phyloP scores from a whole-genome alignment of 441 rosid genomes.

The Erysimum cheiri region DNA sequence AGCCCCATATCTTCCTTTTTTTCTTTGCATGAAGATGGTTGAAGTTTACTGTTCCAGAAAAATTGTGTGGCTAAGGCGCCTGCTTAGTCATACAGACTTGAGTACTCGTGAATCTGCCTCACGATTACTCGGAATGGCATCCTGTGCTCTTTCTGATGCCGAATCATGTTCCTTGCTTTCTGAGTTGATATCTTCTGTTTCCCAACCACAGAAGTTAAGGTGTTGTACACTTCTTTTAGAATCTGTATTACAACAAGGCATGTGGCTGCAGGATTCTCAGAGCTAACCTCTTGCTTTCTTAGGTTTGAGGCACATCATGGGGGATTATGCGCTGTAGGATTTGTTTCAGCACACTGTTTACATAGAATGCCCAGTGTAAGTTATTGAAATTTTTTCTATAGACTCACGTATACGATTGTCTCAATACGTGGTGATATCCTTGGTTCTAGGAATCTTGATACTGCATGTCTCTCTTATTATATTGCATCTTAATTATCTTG shows the following conservation, averaged over 20 bases:
- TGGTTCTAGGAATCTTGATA: constrained; percentile 14
- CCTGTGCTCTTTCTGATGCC: constrained; percentile 70
- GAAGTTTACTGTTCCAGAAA: constrained; percentile 70
- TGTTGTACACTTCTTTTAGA: constrained; percentile 41
- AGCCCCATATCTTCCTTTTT: constrained; percentile 17
- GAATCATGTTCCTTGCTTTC: constrained; percentile 64
- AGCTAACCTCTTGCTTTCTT: constrained; percentile 40
- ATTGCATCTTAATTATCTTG: constrained; percentile 31
- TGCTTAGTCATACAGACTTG: constrained; percentile 76
- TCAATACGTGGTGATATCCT: constrained; percentile 1
- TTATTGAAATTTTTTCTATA: constrained; percentile 32
- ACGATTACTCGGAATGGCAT: constrained; percentile 92
- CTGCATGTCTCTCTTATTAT: constrained; percentile 15
- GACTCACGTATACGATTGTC: constrained; percentile 3
- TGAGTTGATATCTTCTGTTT: constrained; percentile 66
- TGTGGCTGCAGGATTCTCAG: constrained; percentile 24
- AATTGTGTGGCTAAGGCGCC: constrained; percentile 84
- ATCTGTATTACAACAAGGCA: constrained; percentile 20
- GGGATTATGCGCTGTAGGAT: constrained; percentile 81
- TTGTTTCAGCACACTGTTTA: constrained; percentile 74
- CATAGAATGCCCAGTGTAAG: constrained; percentile 70
- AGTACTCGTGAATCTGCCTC: constrained; percentile 95
- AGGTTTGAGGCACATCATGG: constrained; percentile 95
- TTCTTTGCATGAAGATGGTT: constrained; percentile 58
- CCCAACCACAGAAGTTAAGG: constrained; percentile 68